Percentiles rank a stretch among this genome's conserved stretches.
Evolutionary conservation across 163 green algal species (phyloP).

Genomic region (Chlamydomonas reinhardtii): DNA sequence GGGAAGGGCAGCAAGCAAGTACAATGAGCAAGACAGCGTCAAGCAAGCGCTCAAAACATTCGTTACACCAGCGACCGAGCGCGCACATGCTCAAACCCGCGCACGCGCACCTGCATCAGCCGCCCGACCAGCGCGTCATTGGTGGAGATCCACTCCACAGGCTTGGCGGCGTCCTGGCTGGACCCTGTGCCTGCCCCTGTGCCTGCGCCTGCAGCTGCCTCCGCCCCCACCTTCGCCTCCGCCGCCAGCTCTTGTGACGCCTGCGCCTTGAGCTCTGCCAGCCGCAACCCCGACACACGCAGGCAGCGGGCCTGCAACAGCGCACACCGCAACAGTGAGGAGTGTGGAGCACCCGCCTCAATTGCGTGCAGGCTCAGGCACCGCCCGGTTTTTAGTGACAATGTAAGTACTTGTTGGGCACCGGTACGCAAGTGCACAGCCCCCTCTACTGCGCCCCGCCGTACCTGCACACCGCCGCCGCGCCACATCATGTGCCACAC

Average conservation of each 20-base stretch:
- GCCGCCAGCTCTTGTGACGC: neutral
- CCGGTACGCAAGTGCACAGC: too few species aligned
- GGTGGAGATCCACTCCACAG: neutral
- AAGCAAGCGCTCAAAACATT: too few species aligned
- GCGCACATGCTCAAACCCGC: too few species aligned
- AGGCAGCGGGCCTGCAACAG: neutral
- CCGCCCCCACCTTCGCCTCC: neutral
- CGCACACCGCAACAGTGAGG: neutral
- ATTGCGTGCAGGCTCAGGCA: too few species aligned
- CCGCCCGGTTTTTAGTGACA: too few species aligned
- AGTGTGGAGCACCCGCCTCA: too few species aligned
- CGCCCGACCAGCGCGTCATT: neutral
- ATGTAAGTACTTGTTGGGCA: too few species aligned
- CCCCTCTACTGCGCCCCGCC: too few species aligned
- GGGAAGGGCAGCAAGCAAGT: neutral
- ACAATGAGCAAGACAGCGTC: too few species aligned
- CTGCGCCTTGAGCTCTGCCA: slow-evolving; percentile 6
- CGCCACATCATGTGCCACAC: neutral
- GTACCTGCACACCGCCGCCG: neutral
- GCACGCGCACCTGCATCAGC: neutral
- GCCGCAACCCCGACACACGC: neutral
- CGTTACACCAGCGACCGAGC: too few species aligned
- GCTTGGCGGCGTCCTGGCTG: neutral
- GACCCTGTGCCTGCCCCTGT: neutral
- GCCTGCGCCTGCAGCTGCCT: neutral